Evolutionary conservation across 192 early-diverging fungal species (phyloP), one percentile per base, ranked within the genome.

Genomic region (Diversispora epigaea): DNA sequence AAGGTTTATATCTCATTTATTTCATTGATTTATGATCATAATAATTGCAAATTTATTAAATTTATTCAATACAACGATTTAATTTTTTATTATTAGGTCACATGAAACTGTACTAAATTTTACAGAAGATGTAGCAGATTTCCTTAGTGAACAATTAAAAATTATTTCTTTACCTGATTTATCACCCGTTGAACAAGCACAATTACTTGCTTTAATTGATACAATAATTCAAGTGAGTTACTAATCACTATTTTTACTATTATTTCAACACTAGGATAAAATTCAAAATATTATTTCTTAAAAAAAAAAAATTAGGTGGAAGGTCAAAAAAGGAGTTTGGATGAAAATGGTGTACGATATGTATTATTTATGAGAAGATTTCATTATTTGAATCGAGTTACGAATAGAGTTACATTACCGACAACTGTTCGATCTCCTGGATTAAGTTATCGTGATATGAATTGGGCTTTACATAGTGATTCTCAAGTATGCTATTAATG

Each of bases 391-490:
- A 87, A 83, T 63, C 45, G 61, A 78, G 76, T 89, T n/a, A n/a
- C n/a, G n/a, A n/a, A n/a, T n/a, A n/a, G n/a, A n/a, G n/a, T n/a
- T 32, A 32, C 25, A 32, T 32, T 32, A 32, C 25, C 25, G 25
- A 32, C 25, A 32, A 78, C 88, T 64, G 78, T 80, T n/a, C 80
- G 84, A 2, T 62, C 77, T 8, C 71, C 63, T 3, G 86, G 81
- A 75, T 78, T 90, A 32, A 78, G 79, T 17, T 88, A 86, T 54
- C 82, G 94, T 46, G 96, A 97, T 69, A 88, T 90, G 66, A 77
- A 78, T 65, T 98, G 94, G 94, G 97, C 91, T 4, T 85, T 90
- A 44, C 93, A 93, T 76, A 95, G 92, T 81, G 91, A 93, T 72
- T 97, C 95, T 7, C 96, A 98, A 84, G 92, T 89, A 82, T 71